These are phyloP conservation scores for Sarcomyxa edulis DNA, from an alignment of 768 basidiomycete species.

Conservation along the genomic window DNA sequence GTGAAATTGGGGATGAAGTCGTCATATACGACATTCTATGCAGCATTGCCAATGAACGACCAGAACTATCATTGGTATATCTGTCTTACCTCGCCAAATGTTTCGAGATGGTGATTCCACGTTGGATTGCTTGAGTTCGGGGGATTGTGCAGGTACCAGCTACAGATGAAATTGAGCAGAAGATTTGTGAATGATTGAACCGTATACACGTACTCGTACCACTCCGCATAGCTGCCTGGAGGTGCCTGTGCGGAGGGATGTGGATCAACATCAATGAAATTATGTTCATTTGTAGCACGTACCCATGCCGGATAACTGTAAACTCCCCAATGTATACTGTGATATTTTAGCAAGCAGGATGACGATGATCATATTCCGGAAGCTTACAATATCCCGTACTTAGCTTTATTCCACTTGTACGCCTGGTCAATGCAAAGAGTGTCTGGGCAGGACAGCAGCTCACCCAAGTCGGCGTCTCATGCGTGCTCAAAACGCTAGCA, in stretches of 20 bases:
- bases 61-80: background rate
- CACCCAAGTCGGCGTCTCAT: slow-evolving; percentile 55
- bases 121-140: slow-evolving; percentile 30
- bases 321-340: slow-evolving; percentile 45
- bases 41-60: background rate
- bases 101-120: slow-evolving; percentile 44
- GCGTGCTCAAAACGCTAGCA: slow-evolving; percentile 28
- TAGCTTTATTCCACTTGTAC: slow-evolving; percentile 42
- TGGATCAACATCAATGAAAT: slow-evolving; percentile 1
- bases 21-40: slow-evolving; percentile 45
- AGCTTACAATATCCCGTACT: slow-evolving; percentile 52
- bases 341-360: slow-evolving; percentile 4
- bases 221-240: slow-evolving; percentile 40
- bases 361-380: background rate
- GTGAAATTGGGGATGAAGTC: slow-evolving; percentile 54
- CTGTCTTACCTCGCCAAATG: slow-evolving; percentile 33
- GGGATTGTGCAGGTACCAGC: slow-evolving; percentile 33
- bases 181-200: background rate
- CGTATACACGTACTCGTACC: slow-evolving; percentile 43
- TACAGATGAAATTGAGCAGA: slow-evolving; percentile 9
- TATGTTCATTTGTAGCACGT: background rate
- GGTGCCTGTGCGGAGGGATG: slow-evolving; percentile 25
- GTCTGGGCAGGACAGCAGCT: slow-evolving; percentile 7
- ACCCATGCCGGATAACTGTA: slow-evolving; percentile 44
- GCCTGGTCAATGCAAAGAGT: background rate